Evolutionary conservation across 345 rosid genomes (phyloP).

Genomic region (Brassica cretica): DNA sequence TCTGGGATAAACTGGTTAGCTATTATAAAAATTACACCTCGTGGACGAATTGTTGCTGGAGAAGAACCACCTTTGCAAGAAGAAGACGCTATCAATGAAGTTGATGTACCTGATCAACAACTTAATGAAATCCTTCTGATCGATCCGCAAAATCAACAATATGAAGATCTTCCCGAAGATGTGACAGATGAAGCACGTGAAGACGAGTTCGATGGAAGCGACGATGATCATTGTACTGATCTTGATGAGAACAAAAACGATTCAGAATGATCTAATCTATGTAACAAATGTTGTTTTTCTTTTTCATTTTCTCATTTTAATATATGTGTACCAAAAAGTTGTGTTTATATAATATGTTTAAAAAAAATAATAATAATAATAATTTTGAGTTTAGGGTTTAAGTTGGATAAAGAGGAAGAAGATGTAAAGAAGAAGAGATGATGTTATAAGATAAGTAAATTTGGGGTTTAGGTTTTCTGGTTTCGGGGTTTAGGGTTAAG

Average conservation of each 20-base stretch:
- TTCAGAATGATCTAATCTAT: too few species aligned
- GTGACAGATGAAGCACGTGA: neutral
- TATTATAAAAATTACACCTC: neutral
- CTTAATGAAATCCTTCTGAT: neutral
- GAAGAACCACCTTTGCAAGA: neutral
- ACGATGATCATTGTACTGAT: neutral
- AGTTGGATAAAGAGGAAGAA: too few species aligned
- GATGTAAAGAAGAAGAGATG: too few species aligned
- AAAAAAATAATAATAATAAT: too few species aligned
- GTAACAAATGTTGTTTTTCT: too few species aligned
- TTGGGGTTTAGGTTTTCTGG: too few species aligned
- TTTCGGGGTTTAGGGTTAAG: too few species aligned
- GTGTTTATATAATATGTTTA: too few species aligned
- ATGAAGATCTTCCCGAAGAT: neutral
- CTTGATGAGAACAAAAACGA: neutral
- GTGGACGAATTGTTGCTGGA: neutral
- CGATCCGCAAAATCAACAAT: neutral
- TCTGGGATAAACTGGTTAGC: neutral
- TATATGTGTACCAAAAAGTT: too few species aligned
- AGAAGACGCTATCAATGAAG: neutral
- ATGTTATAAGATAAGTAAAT: too few species aligned
- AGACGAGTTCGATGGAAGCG: neutral
- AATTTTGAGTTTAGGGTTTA: too few species aligned
- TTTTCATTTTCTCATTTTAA: too few species aligned
- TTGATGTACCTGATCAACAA: neutral